Evolutionary conservation across 83 land plant genomes (phyloP).

Genomic region (Picea mariana): DNA sequence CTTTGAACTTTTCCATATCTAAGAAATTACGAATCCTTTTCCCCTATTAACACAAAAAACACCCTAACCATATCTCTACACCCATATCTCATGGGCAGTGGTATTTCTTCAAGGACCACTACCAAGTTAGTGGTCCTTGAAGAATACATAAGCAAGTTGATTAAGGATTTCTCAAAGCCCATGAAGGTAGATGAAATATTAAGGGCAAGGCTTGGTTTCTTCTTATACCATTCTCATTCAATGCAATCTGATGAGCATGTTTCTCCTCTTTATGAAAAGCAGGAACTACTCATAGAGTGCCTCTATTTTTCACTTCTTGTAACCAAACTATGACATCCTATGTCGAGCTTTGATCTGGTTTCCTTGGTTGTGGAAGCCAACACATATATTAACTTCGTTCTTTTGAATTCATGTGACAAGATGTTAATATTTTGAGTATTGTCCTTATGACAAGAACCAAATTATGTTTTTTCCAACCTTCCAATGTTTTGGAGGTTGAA

Average conservation of each 20-base stretch:
- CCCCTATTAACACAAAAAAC: no score
- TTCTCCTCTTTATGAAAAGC: neutral
- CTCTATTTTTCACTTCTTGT: slow-evolving; percentile 24
- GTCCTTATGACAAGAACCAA: no score
- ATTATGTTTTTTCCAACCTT: no score
- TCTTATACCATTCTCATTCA: slow-evolving; percentile 22
- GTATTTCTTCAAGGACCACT: neutral
- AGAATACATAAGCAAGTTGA: neutral
- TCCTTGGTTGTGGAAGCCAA: slow-evolving; percentile 55
- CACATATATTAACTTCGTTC: slow-evolving; percentile 21
- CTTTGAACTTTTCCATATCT: no score
- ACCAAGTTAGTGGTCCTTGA: neutral
- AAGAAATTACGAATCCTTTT: no score
- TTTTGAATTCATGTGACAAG: no score
- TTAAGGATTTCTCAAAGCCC: neutral
- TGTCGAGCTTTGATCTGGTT: slow-evolving; percentile 45
- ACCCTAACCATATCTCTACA: no score
- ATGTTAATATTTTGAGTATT: no score
- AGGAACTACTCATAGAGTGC: slow-evolving; percentile 10
- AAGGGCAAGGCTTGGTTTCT: neutral
- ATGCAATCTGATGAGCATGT: slow-evolving; percentile 19
- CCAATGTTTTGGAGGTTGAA: no score
- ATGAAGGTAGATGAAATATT: neutral
- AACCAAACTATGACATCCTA: neutral
- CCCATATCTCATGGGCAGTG: neutral